Evolutionary conservation across 768 basidiomycete species (phyloP), one percentile per base, ranked within the genome.

Genomic region (Russula emetica): DNA sequence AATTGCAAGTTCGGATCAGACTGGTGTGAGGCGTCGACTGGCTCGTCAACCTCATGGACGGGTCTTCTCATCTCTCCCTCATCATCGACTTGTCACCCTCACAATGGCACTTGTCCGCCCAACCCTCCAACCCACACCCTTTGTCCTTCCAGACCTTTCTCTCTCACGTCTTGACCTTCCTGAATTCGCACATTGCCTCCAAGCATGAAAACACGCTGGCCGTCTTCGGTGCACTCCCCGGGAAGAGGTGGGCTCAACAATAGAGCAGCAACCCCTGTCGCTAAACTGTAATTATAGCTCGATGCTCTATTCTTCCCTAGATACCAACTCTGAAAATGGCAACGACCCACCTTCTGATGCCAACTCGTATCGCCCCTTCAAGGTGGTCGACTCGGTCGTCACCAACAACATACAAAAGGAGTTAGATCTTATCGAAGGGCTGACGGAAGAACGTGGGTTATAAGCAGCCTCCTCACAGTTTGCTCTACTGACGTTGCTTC

Each of bases 171-270:
- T 82, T 98, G 62, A 87, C 90, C 34, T 96, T 98, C 71, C 78
- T 96, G 71, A 98, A 99, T 71, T 84, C 94, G 3, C 94, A 98
- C 76, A 82, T 98, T 64, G 94, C 94, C 1, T 83, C 85, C 66
- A 85, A 88, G 67, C 88, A 94, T 76, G 94, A 96, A 73, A 99
- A 99, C 72, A 84, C 90, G 5, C 80, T 99, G 44, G 91, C 94
- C 7, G 90, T 98, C 60, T 96, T 93, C 72, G 96, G 85, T 9
- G 96, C 95, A 5, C 79, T 94, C 53, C 90, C 91, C 1, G 85
- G 84, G 24, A 87, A 86, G 74, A 94, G 91, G 92, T 91, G 5
- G 32, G 71, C 64, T n/a, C 54, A 8, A 42, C 4, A n/a, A 42
- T 57, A n/a, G 30, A 13, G 30, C 28, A 30, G 5, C 10, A 2